These are phyloP conservation scores for Spiromastix sp. DNA, from an alignment of 2,329 filamentous ascomycete species.

Conservation along the genomic window DNA sequence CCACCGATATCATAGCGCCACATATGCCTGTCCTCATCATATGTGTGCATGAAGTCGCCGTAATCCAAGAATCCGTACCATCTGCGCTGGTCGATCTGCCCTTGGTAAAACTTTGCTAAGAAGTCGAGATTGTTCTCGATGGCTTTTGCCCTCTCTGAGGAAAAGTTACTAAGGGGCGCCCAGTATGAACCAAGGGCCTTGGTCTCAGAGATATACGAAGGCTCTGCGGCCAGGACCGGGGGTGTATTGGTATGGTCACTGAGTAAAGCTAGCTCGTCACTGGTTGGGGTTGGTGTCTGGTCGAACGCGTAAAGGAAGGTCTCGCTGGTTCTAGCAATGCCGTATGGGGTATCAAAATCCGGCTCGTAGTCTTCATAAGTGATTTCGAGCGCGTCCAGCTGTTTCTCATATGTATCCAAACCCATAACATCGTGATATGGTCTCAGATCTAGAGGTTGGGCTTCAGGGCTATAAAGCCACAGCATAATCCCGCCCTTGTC, in stretches of 20 bases:
- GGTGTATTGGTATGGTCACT: constrained; percentile 41
- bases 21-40: constrained; percentile 47
- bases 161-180: constrained; percentile 28
- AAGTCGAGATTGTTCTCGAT: constrained; percentile 48
- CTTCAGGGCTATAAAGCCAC: constrained; percentile 51
- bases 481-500: constrained; percentile 45
- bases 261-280: constrained; percentile 35
- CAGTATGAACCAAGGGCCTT: constrained; percentile 48
- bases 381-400: constrained; percentile 51
- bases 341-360: constrained; percentile 46
- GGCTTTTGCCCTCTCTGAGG: constrained; percentile 20
- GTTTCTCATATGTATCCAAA: constrained; percentile 44
- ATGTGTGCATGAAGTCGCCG: constrained; percentile 54
- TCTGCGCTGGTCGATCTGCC: constrained; percentile 45
- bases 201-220: constrained; percentile 41
- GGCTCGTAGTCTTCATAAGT: constrained; percentile 55
- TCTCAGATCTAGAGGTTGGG: constrained; percentile 45
- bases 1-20: constrained; percentile 57
- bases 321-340: constrained; percentile 49
- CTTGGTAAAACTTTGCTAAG: constrained; percentile 45
- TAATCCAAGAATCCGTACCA: constrained; percentile 57
- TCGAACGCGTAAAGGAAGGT: constrained; percentile 45
- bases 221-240: constrained; percentile 40
- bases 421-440: constrained; percentile 51
- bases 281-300: constrained; percentile 41